Conservation (phyloP, 2,329 filamentous ascomycete genomes). For the Bisporella sp. region DNA sequence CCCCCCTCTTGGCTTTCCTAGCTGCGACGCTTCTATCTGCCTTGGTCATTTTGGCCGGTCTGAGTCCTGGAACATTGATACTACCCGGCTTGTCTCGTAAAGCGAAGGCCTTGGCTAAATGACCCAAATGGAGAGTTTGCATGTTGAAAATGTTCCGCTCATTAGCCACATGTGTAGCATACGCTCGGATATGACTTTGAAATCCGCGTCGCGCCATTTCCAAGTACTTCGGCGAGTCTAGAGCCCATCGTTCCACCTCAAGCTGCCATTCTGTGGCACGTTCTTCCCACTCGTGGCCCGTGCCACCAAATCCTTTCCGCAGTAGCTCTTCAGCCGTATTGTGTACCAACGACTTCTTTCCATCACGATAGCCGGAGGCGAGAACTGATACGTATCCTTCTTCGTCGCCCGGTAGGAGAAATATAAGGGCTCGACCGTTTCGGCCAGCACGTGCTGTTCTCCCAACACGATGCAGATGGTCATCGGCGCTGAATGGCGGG, state of each 20-base stretch:
- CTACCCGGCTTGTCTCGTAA: slow-evolving; percentile 81
- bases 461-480: slow-evolving; percentile 91
- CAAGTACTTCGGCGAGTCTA: slow-evolving; percentile 59
- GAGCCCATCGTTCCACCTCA: slow-evolving; percentile 57
- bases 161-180: slow-evolving; percentile 83
- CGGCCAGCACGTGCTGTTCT: slow-evolving; percentile 90
- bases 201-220: slow-evolving; percentile 80
- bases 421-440: slow-evolving; percentile 78
- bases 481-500: slow-evolving; percentile 84
- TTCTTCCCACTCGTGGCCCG: slow-evolving; percentile 52
- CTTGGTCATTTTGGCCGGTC: slow-evolving; percentile 36
- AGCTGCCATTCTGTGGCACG: slow-evolving; percentile 62
- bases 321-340: slow-evolving; percentile 60
- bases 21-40: slow-evolving; percentile 32
- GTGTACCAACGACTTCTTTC: slow-evolving; percentile 60
- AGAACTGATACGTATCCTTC: slow-evolving; percentile 72
- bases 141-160: slow-evolving; percentile 89
- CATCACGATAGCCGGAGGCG: slow-evolving; percentile 30
- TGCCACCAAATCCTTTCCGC: slow-evolving; percentile 53
- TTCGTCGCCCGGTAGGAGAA: slow-evolving; percentile 84
- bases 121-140: slow-evolving; percentile 81
- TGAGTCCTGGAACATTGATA: slow-evolving; percentile 50
- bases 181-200: slow-evolving; percentile 88
- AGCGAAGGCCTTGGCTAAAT: slow-evolving; percentile 89
- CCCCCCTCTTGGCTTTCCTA: slow-evolving; percentile 29